These are phyloP conservation scores for Colletotrichum sp. DNA, from an alignment of 2,329 filamentous ascomycete species.

Conservation along the genomic window DNA sequence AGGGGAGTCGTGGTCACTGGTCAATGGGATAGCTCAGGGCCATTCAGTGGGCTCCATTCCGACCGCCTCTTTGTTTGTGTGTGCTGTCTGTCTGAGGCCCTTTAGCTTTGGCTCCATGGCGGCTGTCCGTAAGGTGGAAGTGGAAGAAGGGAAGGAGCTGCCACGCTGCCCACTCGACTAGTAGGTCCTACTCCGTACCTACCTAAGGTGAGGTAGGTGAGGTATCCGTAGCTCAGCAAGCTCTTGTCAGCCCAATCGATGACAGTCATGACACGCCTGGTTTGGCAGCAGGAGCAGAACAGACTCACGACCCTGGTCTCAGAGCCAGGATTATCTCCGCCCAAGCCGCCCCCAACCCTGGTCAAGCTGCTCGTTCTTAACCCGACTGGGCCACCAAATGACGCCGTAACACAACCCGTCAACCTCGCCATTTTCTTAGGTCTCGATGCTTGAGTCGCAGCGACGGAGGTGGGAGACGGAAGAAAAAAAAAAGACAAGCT, in stretches of 20 bases:
- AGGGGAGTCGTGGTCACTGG: conserved; percentile 17
- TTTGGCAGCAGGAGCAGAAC: conserved; percentile 3
- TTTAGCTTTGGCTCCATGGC: conserved; percentile 5
- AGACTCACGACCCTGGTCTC: neutral
- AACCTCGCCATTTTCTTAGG: conserved; percentile 22
- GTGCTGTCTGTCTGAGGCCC: neutral
- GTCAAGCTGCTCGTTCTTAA: conserved; percentile 11
- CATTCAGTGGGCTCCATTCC: conserved; percentile 14
- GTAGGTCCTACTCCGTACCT: too few relatives aligned
- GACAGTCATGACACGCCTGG: conserved; percentile 14
- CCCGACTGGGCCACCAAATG: conserved; percentile 13
- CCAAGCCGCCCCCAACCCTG: conserved; percentile 4
- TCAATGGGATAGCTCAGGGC: conserved; percentile 2
- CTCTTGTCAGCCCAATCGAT: conserved; percentile 17
- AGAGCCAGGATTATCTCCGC: conserved; percentile 3
- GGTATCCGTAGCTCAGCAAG: neutral
- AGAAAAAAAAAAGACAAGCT: neutral
- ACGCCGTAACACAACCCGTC: conserved; percentile 20
- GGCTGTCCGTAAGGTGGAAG: conserved; percentile 13
- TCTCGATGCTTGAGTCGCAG: conserved; percentile 27
- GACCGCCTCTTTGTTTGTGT: conserved; percentile 17
- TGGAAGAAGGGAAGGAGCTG: neutral
- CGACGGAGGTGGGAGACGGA: conserved; percentile 15
- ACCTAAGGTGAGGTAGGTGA: neutral
- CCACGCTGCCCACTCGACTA: neutral